Evolutionary conservation across 345 rosid genomes (phyloP).

Genomic region (Hibiscus mutabilis): DNA sequence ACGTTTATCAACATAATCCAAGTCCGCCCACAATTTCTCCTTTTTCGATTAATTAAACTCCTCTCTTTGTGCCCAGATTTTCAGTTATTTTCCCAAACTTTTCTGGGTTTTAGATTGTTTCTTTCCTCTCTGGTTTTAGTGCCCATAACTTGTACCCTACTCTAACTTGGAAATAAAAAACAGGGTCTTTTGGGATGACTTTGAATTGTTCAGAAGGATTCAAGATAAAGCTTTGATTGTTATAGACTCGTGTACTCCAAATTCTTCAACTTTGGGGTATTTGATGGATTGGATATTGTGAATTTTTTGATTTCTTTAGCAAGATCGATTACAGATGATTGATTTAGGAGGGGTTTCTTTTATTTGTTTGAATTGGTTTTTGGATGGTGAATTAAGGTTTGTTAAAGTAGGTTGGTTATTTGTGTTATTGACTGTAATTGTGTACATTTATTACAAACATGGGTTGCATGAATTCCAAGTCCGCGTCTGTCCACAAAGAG

Average conservation of each 20-base stretch:
- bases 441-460: slow-evolving; percentile 19
- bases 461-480: slow-evolving; percentile 82
- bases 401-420: slow-evolving; percentile 14
- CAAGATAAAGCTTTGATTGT: neutral
- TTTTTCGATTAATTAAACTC: neutral
- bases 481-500: slow-evolving; percentile 37
- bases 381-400: slow-evolving; percentile 16
- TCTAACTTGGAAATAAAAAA: slow-evolving; percentile 5
- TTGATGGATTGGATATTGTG: slow-evolving; percentile 23
- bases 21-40: neutral
- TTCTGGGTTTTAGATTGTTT: neutral
- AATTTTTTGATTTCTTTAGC: neutral
- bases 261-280: slow-evolving; percentile 10
- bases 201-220: slow-evolving; percentile 14
- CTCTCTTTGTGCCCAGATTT: neutral
- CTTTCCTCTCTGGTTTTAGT: neutral
- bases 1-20: neutral
- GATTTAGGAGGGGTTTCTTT: neutral
- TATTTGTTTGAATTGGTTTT: neutral
- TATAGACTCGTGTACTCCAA: neutral
- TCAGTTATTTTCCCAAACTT: neutral
- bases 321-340: neutral
- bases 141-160: slow-evolving; percentile 3
- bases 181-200: slow-evolving; percentile 17
- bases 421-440: neutral